phyloP scores from a whole-genome alignment of 2,329 filamentous ascomycete genomes.

The Aspergillus eucalypticola region DNA sequence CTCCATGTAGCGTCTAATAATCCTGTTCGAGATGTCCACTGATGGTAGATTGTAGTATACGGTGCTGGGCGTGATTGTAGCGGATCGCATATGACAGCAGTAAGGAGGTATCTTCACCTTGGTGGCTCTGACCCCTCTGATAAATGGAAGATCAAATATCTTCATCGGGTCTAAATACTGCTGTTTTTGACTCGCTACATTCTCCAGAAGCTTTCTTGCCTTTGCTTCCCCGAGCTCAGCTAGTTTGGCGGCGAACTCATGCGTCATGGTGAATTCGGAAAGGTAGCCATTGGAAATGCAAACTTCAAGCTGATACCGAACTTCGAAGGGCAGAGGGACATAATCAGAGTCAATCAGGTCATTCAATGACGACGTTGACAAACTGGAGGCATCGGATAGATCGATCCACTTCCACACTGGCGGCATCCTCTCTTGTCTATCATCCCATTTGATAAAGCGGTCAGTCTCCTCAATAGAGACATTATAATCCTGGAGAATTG shows the following conservation, averaged over 20 bases:
- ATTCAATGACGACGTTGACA: constrained; percentile 32
- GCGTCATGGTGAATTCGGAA: constrained; percentile 71
- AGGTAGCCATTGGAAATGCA: constrained; percentile 80
- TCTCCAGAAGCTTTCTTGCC: constrained; percentile 71
- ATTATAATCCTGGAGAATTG: constrained; percentile 71
- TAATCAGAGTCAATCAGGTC: constrained; percentile 37
- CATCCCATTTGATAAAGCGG: constrained; percentile 44
- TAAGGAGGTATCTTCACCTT: constrained; percentile 64
- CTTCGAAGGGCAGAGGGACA: constrained; percentile 62
- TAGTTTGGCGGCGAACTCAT: constrained; percentile 67
- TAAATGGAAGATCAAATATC: constrained; percentile 61
- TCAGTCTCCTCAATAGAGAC: constrained; percentile 53
- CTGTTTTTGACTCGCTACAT: constrained; percentile 65
- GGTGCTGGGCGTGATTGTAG: constrained; percentile 78
- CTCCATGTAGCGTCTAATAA: constrained; percentile 70
- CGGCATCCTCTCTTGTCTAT: constrained; percentile 20
- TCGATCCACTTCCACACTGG: constrained; percentile 47
- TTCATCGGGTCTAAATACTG: constrained; percentile 69
- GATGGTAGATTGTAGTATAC: constrained; percentile 75
- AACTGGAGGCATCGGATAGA: constrained; percentile 22
- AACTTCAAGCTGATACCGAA: constrained; percentile 89
- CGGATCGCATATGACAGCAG: constrained; percentile 74
- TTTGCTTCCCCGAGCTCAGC: constrained; percentile 50
- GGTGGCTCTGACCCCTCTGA: constrained; percentile 45
- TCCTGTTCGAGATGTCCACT: constrained; percentile 83